Conservation (phyloP, 352 stramenopile genomes). For the Globisporangium radiosum region DNA sequence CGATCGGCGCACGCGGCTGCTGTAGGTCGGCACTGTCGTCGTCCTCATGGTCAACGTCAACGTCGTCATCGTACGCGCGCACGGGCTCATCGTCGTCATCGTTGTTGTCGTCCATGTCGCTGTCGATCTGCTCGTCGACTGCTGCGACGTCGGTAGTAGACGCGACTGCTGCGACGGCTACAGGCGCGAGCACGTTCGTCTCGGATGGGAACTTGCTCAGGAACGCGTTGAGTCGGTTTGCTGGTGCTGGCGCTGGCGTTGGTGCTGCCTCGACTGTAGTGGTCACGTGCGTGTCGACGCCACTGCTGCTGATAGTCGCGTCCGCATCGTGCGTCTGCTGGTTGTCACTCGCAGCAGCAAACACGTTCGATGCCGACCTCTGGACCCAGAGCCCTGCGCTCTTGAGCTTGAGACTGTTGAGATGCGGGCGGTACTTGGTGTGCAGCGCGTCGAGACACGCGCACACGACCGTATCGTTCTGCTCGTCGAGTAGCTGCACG, state of each 20-base stretch:
- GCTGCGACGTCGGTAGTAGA: conserved; percentile 2
- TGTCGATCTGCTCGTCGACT: neutral
- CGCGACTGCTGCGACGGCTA: conserved; percentile 14
- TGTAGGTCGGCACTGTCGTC: conserved; percentile 2
- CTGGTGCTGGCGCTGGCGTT: neutral
- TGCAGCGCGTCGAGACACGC: conserved; percentile 56
- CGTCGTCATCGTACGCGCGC: conserved; percentile 6
- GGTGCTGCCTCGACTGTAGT: too few species aligned
- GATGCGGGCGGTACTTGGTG: conserved; percentile 39
- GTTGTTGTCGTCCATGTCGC: conserved; percentile 6
- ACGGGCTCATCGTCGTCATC: conserved; percentile 7
- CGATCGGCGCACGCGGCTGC: neutral
- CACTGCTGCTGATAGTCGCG: neutral
- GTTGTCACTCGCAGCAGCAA: conserved; percentile 4
- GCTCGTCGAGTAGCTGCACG: conserved; percentile 73
- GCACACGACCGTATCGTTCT: conserved; percentile 56
- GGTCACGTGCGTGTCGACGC: too few species aligned
- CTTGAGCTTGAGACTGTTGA: neutral
- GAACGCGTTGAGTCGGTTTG: conserved; percentile 43
- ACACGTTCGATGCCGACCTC: conserved; percentile 1
- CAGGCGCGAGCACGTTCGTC: conserved; percentile 10
- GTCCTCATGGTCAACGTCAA: neutral
- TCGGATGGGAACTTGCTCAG: conserved; percentile 57
- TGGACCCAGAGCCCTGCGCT: conserved; percentile 7
- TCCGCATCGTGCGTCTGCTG: conserved; percentile 3